Base-by-base conservation (phyloP, 2,329 filamentous ascomycete species). In the Geoglossum cookeanum region DNA sequence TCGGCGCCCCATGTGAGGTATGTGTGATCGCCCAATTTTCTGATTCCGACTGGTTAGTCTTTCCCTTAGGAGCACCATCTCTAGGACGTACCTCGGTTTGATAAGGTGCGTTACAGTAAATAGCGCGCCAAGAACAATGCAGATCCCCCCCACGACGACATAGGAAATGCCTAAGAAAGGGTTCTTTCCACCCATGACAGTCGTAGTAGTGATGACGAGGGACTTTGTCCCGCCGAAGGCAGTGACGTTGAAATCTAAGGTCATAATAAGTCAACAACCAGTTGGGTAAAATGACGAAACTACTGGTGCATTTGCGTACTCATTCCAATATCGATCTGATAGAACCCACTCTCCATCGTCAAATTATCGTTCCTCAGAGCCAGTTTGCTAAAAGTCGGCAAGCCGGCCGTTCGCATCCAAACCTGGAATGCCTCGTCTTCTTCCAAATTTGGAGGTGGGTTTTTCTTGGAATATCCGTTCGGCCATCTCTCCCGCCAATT, bases 11-110 rank as follows among this genome's bases (percentile, higher is more conserved):
- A 98, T 29, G 87, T 92, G 54, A 98, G 78, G 69, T 98, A 97
- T 7, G 89, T 96, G 70, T 97, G 92, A 69, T 98, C 92, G 60
- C 92, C 92, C 47, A 98, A 79, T 85, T 97, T 98, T 66, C 92
- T 91, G 63, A 61, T n/a, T 22, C 62, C 55, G 58, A 7, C 61
- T 57, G 54, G 13, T 33, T 29, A 33, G 56, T 60, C 51, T 59
- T 55, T 60, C 55, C 58, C 57, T 13, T 13, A 58, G 9, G 27
- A 44, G 22, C 2, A 29, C 22, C 29, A 22, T 5, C 29, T 17
- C n/a, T 32, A 27, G 37, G 37, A 71, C 79, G 66, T 74, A 88
- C 87, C 87, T 84, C 60, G 92, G 92, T 68, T 86, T 90, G 70
- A 98, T 82, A 61, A 97, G 76, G 72, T 97, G 90, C 0, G 88